Evolutionary conservation across 2,329 filamentous ascomycete species (phyloP), one percentile per base, ranked within the genome.

Genomic region (Zopfia rhizophila): DNA sequence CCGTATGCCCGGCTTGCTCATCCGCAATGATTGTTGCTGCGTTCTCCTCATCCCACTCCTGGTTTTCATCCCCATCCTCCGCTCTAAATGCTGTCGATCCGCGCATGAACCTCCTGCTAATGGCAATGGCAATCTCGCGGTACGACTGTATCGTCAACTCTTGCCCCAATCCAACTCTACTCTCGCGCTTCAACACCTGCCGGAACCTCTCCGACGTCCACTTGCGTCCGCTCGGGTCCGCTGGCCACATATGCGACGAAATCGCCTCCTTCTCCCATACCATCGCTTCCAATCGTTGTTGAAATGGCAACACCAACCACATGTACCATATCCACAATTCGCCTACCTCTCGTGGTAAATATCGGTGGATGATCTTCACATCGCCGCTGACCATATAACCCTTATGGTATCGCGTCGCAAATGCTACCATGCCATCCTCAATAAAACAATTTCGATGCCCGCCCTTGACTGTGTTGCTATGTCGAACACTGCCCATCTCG

Each of bases 321-420:
- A 60, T 25, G 35, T 60, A 57, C 30, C 21, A 51, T 16, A 59
- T 38, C n/a, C 63, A 17, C 13, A 60, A 29, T 49, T 61, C 56
- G 10, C 56, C 45, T 1, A 65, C 53, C 51, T 65, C 56, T 12
- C 51, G 31, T 12, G 53, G 62, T 31, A 66, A 36, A 54, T 58
- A 66, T n/a, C 49, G 31, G 27, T 66, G 42, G 37, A 66, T 64
- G 14, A 61, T 54, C 49, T 63, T 61, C 14, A 52, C 31, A n/a
- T 56, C 40, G 3, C 51, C 43, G 37, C 47, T 56, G 3, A 47
- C 27, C 5, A 18, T 35, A 41, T 55, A 57, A 5, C 53, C 46
- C 36, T 61, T 65, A 43, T 65, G 38, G 46, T 61, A 63, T 12
- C 24, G 16, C 5, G 48, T 61, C 7, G 61, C 49, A 37, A 58